Conservation (phyloP, 441 rosid genomes). For the Arabidopsis hybrid region DNA sequence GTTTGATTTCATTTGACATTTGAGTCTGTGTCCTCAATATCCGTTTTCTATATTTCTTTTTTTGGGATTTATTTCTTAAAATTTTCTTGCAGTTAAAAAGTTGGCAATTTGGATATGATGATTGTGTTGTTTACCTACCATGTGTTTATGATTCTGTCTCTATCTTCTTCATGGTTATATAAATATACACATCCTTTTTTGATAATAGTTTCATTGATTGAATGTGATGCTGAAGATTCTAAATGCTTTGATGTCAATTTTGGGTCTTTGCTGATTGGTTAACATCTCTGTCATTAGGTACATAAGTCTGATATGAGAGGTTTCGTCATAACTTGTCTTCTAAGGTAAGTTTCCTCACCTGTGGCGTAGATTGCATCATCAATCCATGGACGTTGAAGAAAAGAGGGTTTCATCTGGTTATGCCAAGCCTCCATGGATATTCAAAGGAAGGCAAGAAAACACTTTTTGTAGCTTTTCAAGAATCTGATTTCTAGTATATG, state of each 20-base stretch:
- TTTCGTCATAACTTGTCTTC: conserved; percentile 30
- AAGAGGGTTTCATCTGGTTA: conserved; percentile 60
- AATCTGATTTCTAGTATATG: conserved; percentile 10
- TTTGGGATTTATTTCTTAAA: too few relatives aligned
- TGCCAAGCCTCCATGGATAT: conserved; percentile 93
- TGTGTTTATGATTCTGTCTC: conserved; percentile 15
- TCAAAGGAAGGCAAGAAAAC: conserved; percentile 84
- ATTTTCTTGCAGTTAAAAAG: neutral
- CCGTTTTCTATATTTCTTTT: neutral
- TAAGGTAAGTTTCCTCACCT: conserved; percentile 26
- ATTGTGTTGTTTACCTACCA: conserved; percentile 10
- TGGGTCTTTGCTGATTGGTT: conserved; percentile 18
- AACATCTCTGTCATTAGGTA: neutral
- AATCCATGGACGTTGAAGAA: conserved; percentile 59
- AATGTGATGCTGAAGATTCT: neutral
- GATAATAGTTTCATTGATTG: conserved; percentile 2
- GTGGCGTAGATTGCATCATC: conserved; percentile 29
- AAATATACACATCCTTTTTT: neutral
- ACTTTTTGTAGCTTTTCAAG: neutral
- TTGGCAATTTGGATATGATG: conserved; percentile 14
- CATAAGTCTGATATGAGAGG: neutral
- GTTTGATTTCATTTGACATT: neutral
- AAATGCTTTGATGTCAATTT: conserved; percentile 2
- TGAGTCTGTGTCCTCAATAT: neutral
- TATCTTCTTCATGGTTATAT: neutral